These are phyloP conservation scores for Petunia hybrid DNA, from an alignment of 305 asterid genomes.

Conservation along the genomic window DNA sequence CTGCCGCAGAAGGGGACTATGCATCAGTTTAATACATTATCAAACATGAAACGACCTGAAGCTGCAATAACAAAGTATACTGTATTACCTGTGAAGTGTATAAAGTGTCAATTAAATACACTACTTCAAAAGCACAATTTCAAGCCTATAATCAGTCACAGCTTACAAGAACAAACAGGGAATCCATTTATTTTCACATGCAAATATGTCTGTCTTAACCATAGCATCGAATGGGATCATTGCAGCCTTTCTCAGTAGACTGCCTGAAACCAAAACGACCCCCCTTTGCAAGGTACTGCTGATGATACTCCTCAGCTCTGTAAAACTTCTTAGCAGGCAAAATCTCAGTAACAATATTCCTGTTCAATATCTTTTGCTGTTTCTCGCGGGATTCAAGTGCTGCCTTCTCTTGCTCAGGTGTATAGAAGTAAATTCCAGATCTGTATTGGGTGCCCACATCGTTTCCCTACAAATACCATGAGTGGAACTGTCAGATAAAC, in stretches of 20 bases:
- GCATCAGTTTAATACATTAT: neutral
- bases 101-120: neutral
- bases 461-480: constrained; percentile 64
- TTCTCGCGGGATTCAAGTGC: constrained; percentile 72
- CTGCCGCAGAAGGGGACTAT: too few relatives aligned
- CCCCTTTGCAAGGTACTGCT: constrained; percentile 93
- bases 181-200: neutral
- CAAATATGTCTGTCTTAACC: constrained; percentile 51
- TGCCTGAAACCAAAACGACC: constrained; percentile 86
- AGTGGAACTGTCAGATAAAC: neutral
- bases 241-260: constrained; percentile 82
- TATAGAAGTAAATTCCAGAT: constrained; percentile 87
- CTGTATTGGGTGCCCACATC: constrained; percentile 95
- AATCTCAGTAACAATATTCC: constrained; percentile 81
- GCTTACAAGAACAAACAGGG: constrained; percentile 12
- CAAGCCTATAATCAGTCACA: constrained; percentile 39
- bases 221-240: constrained; percentile 91
- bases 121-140: constrained; percentile 18
- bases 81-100: neutral
- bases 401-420: constrained; percentile 88
- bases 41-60: neutral
- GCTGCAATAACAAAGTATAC: neutral
- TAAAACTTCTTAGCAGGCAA: constrained; percentile 93
- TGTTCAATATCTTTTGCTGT: constrained; percentile 73
- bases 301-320: constrained; percentile 95